Evolutionary conservation across 139 green algal genomes (phyloP).

Genomic region (Pedinophyceae sp.): DNA sequence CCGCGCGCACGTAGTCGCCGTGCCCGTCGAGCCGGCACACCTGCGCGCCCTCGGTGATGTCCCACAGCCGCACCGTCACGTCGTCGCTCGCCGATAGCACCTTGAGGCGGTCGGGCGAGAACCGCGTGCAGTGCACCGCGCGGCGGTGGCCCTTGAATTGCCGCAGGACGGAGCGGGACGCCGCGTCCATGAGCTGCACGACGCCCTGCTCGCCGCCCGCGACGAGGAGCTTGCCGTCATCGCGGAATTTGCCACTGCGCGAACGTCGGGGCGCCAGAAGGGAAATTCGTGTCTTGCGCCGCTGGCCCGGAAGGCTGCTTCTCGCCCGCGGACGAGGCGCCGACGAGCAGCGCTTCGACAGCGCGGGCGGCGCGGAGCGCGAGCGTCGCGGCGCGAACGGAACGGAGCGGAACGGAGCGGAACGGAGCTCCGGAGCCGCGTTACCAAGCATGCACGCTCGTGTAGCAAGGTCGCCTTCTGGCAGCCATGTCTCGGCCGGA

Average conservation of each 20-base stretch:
- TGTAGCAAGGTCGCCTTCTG: too few relatives aligned
- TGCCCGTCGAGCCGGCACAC: slow-evolving; percentile 54
- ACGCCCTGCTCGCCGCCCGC: slow-evolving; percentile 67
- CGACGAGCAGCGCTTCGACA: too few relatives aligned
- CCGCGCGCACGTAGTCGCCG: slow-evolving; percentile 69
- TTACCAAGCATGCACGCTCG: too few relatives aligned
- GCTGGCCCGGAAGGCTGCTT: too few relatives aligned
- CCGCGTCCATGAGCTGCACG: slow-evolving; percentile 78
- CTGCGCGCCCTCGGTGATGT: slow-evolving; percentile 45
- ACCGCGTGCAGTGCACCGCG: slow-evolving; percentile 47
- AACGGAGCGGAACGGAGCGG: too few relatives aligned
- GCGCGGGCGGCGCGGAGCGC: too few relatives aligned
- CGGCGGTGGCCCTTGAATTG: slow-evolving; percentile 69
- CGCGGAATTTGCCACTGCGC: slow-evolving; percentile 56
- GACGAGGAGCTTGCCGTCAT: slow-evolving; percentile 64
- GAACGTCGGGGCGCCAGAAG: too few relatives aligned
- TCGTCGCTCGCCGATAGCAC: slow-evolving; percentile 76
- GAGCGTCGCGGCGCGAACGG: too few relatives aligned
- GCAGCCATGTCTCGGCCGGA: too few relatives aligned
- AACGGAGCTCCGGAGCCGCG: too few relatives aligned
- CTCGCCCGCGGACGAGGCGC: too few relatives aligned
- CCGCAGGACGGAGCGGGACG: slow-evolving; percentile 58
- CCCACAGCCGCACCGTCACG: slow-evolving; percentile 55
- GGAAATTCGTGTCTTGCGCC: too few relatives aligned
- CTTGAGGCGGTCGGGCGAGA: slow-evolving; percentile 44